These are phyloP conservation scores for Phycomyces blakesleeanus DNA, from an alignment of 192 early-diverging fungal genomes.

Conservation along the genomic window DNA sequence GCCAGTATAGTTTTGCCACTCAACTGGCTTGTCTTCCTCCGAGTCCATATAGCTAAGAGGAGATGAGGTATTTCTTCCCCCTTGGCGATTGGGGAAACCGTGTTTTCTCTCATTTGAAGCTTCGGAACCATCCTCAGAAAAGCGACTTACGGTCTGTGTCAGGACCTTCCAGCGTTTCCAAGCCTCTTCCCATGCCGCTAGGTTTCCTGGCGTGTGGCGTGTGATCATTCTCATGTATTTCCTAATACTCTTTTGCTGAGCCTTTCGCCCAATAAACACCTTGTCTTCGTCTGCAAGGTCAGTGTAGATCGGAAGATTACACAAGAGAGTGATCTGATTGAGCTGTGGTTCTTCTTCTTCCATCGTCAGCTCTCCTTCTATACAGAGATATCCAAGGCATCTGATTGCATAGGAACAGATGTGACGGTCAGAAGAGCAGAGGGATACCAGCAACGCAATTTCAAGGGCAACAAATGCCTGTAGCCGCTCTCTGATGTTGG, in stretches of 20 bases:
- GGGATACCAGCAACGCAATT: constrained; percentile 62
- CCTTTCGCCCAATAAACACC: constrained; percentile 46
- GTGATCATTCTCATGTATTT: constrained; percentile 56
- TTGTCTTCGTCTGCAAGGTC: constrained; percentile 40
- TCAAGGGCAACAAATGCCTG: constrained; percentile 66
- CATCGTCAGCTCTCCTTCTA: constrained; percentile 62
- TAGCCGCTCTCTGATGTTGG: constrained; percentile 58
- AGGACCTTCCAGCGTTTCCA: constrained; percentile 67
- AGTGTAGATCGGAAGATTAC: constrained; percentile 61
- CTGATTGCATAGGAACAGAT: constrained; percentile 46
- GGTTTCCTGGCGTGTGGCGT: constrained; percentile 63
- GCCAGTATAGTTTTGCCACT: constrained; percentile 77
- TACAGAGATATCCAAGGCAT: constrained; percentile 64
- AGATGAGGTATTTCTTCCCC: background rate
- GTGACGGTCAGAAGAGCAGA: constrained; percentile 64
- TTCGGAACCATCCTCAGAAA: constrained; percentile 6
- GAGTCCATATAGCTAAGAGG: constrained; percentile 9
- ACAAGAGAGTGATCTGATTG: constrained; percentile 46
- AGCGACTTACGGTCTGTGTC: constrained; percentile 19
- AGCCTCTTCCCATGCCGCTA: constrained; percentile 78
- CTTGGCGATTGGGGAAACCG: too few relatives aligned
- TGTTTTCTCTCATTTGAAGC: background rate
- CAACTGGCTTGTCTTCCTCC: constrained; percentile 25
- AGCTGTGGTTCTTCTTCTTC: constrained; percentile 44
- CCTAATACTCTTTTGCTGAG: constrained; percentile 69